Percentiles rank a stretch among this genome's conserved stretches.
Evolutionary conservation across 345 rosid species (phyloP).

Genomic region (Salix suchowensis): DNA sequence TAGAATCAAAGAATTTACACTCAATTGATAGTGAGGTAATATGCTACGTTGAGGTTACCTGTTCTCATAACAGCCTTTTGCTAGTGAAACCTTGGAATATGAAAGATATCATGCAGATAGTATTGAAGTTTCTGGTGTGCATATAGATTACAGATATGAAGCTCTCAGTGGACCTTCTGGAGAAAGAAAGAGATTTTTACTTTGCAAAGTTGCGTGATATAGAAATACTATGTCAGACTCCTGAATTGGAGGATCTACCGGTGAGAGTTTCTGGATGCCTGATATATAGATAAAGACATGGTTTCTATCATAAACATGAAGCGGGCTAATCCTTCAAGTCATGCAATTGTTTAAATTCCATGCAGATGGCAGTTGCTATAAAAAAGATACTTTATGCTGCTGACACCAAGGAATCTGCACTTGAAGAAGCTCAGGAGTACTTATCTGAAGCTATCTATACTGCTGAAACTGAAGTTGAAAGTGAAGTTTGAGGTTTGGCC

Average conservation of each 20-base stretch:
- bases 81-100: not conserved
- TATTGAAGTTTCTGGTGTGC: slow-evolving; percentile 3
- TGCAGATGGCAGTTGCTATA: slow-evolving; percentile 72
- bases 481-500: slow-evolving; percentile 23
- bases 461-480: slow-evolving; percentile 35
- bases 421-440: slow-evolving; percentile 80
- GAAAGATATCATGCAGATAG: not conserved
- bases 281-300: not conserved
- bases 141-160: slow-evolving; percentile 64
- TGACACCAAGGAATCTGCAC: slow-evolving; percentile 68
- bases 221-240: slow-evolving; percentile 78
- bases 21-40: not conserved
- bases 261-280: slow-evolving; percentile 36
- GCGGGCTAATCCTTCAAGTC: not conserved
- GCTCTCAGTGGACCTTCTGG: slow-evolving; percentile 70
- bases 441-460: slow-evolving; percentile 31
- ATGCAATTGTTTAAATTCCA: not conserved
- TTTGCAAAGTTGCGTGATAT: slow-evolving; percentile 77
- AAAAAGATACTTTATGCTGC: slow-evolving; percentile 88
- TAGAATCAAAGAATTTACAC: not conserved
- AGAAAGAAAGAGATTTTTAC: slow-evolving; percentile 93
- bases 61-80: not conserved
- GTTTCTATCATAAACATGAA: not conserved
- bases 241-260: slow-evolving; percentile 58
- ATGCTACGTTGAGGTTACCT: not conserved